A percentile compares a stretch with the other conserved stretches of the same genome.
Evolutionary conservation across 2,329 filamentous ascomycete genomes (phyloP).

Genomic region (Stagonosporopsis chrysanthemi): DNA sequence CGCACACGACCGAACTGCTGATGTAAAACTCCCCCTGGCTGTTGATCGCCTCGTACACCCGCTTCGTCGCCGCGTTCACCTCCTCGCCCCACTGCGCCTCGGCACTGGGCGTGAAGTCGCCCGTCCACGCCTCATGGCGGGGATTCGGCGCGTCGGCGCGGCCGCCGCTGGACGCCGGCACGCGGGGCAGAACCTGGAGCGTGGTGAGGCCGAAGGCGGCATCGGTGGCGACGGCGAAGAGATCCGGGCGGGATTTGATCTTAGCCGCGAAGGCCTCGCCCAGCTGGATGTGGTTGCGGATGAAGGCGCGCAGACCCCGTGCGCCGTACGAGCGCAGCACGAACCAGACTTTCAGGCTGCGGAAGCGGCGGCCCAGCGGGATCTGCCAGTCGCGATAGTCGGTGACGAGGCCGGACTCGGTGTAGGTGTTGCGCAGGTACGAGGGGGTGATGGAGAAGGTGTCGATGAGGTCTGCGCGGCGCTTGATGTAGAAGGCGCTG

Average conservation of each 20-base stretch:
- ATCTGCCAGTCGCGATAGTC: constrained; percentile 99
- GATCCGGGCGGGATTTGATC: constrained; percentile 65
- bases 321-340: constrained; percentile 85
- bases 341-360: constrained; percentile 93
- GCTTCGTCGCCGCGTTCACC: constrained; percentile 73
- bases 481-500: constrained; percentile 77
- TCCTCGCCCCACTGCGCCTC: constrained; percentile 57
- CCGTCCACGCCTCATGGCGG: constrained; percentile 41
- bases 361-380: constrained; percentile 86
- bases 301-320: constrained; percentile 74
- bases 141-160: constrained; percentile 37
- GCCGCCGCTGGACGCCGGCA: constrained; percentile 20
- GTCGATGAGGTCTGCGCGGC: constrained; percentile 77
- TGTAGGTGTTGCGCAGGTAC: constrained; percentile 83
- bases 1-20: constrained; percentile 77
- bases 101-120: constrained; percentile 46
- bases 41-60: constrained; percentile 79
- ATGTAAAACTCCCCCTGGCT: constrained; percentile 79
- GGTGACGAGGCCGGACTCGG: constrained; percentile 82
- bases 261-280: constrained; percentile 74
- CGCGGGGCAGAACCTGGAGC: constrained; percentile 62
- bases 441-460: constrained; percentile 80
- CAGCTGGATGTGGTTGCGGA: constrained; percentile 71
- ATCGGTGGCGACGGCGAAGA: constrained; percentile 78
- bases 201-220: constrained; percentile 84